A percentile compares a stretch with the other conserved stretches of the same genome.
Conservation (phyloP, 2,329 filamentous ascomycete species). For the Pseudocercospora crystallina region DNA sequence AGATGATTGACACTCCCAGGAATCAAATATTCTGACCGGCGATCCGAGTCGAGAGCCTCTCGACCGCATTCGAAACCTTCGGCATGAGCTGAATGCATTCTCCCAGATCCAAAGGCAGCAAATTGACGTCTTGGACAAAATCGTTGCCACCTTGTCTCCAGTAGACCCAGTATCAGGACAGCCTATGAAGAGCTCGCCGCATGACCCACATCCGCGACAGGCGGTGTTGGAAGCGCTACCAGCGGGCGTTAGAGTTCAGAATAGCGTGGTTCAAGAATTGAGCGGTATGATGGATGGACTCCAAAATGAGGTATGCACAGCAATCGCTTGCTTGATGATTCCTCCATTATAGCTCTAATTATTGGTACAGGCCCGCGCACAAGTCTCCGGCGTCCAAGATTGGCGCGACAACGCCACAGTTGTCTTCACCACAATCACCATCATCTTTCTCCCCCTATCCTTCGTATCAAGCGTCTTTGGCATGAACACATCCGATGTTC, state of each 20-base stretch:
- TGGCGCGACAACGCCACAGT: conserved; percentile 4
- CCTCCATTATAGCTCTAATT: neutral
- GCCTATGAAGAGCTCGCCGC: too few species aligned
- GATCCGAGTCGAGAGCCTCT: neutral
- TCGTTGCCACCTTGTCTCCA: too few species aligned
- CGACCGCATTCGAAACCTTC: neutral
- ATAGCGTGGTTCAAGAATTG: neutral
- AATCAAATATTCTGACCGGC: neutral
- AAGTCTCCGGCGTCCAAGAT: conserved; percentile 4
- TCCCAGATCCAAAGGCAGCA: too few species aligned
- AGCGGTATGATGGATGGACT: neutral
- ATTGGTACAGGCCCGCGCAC: neutral
- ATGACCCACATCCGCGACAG: neutral
- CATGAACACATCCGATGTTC: conserved; percentile 18
- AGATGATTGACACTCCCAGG: neutral
- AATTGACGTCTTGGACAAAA: too few species aligned
- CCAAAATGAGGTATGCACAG: neutral
- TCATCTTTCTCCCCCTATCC: conserved; percentile 18
- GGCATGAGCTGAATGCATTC: neutral
- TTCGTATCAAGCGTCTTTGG: conserved; percentile 17
- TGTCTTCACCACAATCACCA: conserved; percentile 16
- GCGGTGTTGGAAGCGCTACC: neutral
- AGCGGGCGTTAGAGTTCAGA: neutral
- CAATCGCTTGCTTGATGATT: too few species aligned
- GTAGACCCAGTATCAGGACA: too few species aligned